phyloP scores from a whole-genome alignment of 2,329 filamentous ascomycete genomes.

The Pseudogymnoascus sp. region DNA sequence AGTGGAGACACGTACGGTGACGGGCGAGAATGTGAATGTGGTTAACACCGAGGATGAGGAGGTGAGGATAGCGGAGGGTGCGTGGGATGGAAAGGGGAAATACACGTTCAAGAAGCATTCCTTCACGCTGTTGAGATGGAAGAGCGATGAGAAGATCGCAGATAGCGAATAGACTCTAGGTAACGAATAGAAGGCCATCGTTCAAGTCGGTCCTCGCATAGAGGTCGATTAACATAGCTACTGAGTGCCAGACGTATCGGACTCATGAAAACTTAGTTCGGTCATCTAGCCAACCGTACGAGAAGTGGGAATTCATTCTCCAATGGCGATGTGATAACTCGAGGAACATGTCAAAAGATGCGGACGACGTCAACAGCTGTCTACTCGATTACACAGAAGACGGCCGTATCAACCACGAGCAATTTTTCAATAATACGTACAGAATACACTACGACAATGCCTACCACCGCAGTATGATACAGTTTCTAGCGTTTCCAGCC shows the following conservation, averaged over 20 bases:
- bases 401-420: no score
- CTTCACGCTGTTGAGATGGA: constrained; percentile 55
- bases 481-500: no score
- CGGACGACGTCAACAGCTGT: no score
- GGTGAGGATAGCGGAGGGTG: constrained; percentile 50
- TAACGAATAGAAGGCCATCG: neutral
- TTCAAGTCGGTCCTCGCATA: neutral
- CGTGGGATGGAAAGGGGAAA: constrained; percentile 53
- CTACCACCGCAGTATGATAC: no score
- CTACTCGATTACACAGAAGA: no score
- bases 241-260: neutral
- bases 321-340: no score
- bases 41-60: constrained; percentile 56
- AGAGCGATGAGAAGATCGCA: constrained; percentile 23
- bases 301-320: no score
- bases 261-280: neutral
- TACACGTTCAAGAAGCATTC: constrained; percentile 63
- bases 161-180: constrained; percentile 13
- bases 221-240: neutral
- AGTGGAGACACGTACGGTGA: constrained; percentile 55
- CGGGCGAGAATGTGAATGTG: constrained; percentile 45
- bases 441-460: no score
- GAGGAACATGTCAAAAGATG: no score
- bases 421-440: no score
- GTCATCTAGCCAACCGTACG: no score